phyloP scores from a whole-genome alignment of 345 rosid species.

The Xanthoceras sorbifolium region DNA sequence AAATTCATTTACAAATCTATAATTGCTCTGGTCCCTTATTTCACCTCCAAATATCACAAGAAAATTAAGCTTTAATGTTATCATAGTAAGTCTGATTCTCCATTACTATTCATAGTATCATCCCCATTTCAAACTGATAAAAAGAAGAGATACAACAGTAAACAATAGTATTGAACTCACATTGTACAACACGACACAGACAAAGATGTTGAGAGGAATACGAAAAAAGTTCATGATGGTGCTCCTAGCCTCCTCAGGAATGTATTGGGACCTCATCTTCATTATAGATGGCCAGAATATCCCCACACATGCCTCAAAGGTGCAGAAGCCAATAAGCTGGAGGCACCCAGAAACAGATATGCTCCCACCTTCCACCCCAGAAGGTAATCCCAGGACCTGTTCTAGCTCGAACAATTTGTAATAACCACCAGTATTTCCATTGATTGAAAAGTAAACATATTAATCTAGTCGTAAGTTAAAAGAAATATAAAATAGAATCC shows the following conservation, averaged over 20 bases:
- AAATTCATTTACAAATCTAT: too few relatives aligned
- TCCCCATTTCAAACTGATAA: not conserved
- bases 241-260: constrained; percentile 98
- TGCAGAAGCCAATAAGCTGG: constrained; percentile 83
- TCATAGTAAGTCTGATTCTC: not conserved
- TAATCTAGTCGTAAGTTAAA: not conserved
- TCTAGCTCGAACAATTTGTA: constrained; percentile 12
- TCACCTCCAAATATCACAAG: too few relatives aligned
- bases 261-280: constrained; percentile 98
- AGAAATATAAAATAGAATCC: not conserved
- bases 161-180: constrained; percentile 44
- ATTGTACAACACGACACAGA: constrained; percentile 85
- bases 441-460: not conserved
- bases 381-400: constrained; percentile 74
- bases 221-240: constrained; percentile 98
- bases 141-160: not conserved
- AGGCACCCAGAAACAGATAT: constrained; percentile 73
- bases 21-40: too few relatives aligned
- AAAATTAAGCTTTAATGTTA: not conserved
- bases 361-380: constrained; percentile 68
- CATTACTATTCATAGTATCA: not conserved
- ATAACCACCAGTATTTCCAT: constrained; percentile 10
- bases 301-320: constrained; percentile 89
- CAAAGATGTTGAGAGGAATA: constrained; percentile 92
- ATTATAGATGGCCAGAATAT: constrained; percentile 97